Base-by-base conservation (phyloP, 306 rosid species). In the Phaseolus lunatus region DNA sequence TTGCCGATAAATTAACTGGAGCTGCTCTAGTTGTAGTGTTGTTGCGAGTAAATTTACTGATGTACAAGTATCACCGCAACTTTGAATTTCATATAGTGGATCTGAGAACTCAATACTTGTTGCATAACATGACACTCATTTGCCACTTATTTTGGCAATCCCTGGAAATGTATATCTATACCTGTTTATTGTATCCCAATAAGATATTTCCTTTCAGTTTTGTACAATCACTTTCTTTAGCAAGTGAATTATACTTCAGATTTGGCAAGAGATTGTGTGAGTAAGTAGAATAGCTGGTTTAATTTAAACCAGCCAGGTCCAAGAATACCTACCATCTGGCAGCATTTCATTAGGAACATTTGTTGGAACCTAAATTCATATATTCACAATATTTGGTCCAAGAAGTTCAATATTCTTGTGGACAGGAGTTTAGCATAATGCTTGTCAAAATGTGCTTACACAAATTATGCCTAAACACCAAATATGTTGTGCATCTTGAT, bases 1-100 rank as follows among this genome's bases (percentile, higher is more conserved):
- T 27, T 59, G 39, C 41, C 9, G 72, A 82, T 76, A 67, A 67
- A 80, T 76, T 44, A 76, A 71, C 45, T 27, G 35, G 73, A 54
- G 47, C 59, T 57, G 65, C 80, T 75, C 58, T 29, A 18, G 18
- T 54, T n/a, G 73, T 41, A 27, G 7, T n/a, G 61, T 16, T 10
- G 44, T 27, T 47, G 20, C 27, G 64, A 49, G 9, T 29, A 49
- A 64, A 33, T 35, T 29, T 39, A 37, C 29, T 37, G 1, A 39
- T 54, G 13, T 20, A 20, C 24, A 19, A 52, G 23, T 18, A n/a
- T 47, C 9, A 0, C 50, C 14, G n/a, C 16, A n/a, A n/a, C n/a
- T n/a, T n/a, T n/a, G 57, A 50, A 50, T 7, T 50, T 50, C 57
- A 50, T 23, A 16, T 6, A 14, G 13, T 29, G 44, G 13, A 59